Percentiles rank a stretch among this genome's conserved stretches.
phyloP scores from a whole-genome alignment of 2,329 filamentous ascomycete genomes.

The Ascochyta rabiei region DNA sequence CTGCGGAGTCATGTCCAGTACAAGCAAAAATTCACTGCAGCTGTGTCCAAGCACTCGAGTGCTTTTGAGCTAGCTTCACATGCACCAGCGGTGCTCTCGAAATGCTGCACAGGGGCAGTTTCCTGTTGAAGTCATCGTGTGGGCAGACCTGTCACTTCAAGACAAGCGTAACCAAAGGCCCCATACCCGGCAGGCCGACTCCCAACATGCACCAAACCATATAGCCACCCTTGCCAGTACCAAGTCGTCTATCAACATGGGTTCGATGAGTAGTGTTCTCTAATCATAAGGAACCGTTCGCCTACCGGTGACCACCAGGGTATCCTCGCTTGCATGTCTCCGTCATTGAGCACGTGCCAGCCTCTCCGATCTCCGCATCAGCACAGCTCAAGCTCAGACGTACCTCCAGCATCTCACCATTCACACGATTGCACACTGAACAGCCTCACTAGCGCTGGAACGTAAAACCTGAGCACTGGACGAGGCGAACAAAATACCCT shows the following conservation, averaged over 20 bases:
- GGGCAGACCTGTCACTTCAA: background rate
- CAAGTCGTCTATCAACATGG: background rate
- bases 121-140: background rate
- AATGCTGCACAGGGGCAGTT: background rate
- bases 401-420: slow-evolving; percentile 13
- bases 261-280: background rate
- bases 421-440: slow-evolving; percentile 3
- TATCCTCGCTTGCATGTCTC: slow-evolving; percentile 12
- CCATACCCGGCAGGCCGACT: background rate
- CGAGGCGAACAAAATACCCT: background rate
- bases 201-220: background rate
- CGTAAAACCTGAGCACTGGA: background rate
- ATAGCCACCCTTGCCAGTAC: background rate
- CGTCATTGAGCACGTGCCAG: slow-evolving; percentile 27
- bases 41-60: background rate
- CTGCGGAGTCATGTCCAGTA: background rate
- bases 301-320: background rate
- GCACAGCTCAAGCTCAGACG: slow-evolving; percentile 13
- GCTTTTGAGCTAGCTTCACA: background rate
- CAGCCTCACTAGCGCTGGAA: background rate
- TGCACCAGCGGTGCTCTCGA: background rate
- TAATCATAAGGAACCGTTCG: background rate
- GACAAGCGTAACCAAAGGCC: background rate
- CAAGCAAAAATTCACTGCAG: background rate
- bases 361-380: slow-evolving; percentile 18